Percentiles rank a stretch among this genome's conserved stretches.
phyloP scores from a whole-genome alignment of 805 yeast genomes.

The Yarrowia yakushimensis region DNA sequence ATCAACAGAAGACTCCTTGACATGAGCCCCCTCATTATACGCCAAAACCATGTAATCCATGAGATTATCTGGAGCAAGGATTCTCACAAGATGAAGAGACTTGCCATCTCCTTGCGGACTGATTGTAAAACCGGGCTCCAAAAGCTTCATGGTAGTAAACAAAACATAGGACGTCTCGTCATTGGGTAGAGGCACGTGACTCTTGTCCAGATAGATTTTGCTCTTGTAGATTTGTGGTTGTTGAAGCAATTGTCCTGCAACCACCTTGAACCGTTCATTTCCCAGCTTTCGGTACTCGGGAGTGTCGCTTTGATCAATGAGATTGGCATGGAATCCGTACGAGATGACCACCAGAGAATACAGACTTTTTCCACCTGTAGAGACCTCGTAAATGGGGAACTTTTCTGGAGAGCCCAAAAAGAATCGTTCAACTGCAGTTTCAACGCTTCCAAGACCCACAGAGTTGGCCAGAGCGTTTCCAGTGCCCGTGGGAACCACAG shows the following conservation, averaged over 20 bases:
- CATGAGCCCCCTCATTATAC: neutral
- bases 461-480: constrained; percentile 80
- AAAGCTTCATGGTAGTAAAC: constrained; percentile 5
- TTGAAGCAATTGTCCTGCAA: constrained; percentile 45
- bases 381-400: constrained; percentile 23
- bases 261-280: constrained; percentile 60
- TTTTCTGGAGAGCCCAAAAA: constrained; percentile 31
- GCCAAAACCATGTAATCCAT: constrained; percentile 23
- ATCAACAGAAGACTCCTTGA: neutral
- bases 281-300: constrained; percentile 66
- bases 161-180: constrained; percentile 1
- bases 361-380: constrained; percentile 39
- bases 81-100: neutral
- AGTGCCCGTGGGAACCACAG: constrained; percentile 69
- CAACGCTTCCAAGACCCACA: constrained; percentile 40
- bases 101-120: constrained; percentile 9
- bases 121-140: constrained; percentile 1
- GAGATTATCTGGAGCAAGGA: constrained; percentile 6
- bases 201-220: neutral
- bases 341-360: constrained; percentile 59
- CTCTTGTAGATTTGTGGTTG: neutral
- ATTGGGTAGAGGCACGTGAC: neutral
- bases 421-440: constrained; percentile 35
- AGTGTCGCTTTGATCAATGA: constrained; percentile 76
- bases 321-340: constrained; percentile 82